A percentile compares a stretch with the other conserved stretches of the same genome.
Evolutionary conservation across 192 early-diverging fungal genomes (phyloP).

Genomic region (Backusella morwellensis): DNA sequence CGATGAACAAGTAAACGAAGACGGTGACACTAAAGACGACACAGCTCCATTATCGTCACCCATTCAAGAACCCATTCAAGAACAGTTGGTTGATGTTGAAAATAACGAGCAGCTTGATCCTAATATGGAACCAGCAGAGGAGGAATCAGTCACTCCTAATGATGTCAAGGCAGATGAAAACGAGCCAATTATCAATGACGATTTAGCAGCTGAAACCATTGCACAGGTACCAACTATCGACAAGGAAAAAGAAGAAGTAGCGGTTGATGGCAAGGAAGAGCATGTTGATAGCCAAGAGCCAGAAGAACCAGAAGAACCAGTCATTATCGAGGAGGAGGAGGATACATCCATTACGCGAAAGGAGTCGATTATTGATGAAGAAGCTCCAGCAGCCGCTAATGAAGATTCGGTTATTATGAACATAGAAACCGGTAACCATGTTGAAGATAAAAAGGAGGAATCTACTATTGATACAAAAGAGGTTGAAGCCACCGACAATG

Average conservation of each 20-base stretch:
- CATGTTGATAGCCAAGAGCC: background rate
- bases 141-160: background rate
- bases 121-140: background rate
- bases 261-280: background rate
- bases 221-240: background rate
- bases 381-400: background rate
- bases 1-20: background rate
- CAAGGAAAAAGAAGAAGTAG: background rate
- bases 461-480: background rate
- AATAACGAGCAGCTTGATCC: background rate
- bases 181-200: background rate
- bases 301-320: background rate
- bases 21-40: background rate
- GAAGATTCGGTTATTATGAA: background rate
- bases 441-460: background rate
- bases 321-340: too few relatives aligned
- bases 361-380: background rate
- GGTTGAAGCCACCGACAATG: background rate
- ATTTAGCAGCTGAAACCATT: background rate
- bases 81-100: background rate
- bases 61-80: background rate
- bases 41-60: background rate
- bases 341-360: background rate
- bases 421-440: too few relatives aligned
- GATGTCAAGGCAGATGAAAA: background rate